Evolutionary conservation across 139 green algal genomes (phyloP).

Genomic region (Chlorella ohadii): DNA sequence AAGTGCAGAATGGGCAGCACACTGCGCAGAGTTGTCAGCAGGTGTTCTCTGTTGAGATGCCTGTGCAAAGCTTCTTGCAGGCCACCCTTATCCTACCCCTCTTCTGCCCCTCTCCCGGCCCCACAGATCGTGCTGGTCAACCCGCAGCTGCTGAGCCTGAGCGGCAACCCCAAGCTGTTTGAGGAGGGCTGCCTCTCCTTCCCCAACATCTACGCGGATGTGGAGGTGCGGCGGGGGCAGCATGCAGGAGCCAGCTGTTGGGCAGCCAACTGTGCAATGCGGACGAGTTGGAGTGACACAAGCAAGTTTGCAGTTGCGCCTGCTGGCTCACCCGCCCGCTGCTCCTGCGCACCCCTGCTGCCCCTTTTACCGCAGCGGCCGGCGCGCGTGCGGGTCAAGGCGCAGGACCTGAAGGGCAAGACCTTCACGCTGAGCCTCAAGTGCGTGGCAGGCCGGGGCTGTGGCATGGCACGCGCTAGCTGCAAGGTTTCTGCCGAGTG

Average conservation of each 20-base stretch:
- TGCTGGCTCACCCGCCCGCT: not conserved
- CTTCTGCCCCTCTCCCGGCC: conserved; percentile 34
- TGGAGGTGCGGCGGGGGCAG: conserved; percentile 59
- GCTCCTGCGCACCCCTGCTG: not conserved
- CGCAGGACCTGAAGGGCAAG: conserved; percentile 84
- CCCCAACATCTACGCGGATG: conserved; percentile 75
- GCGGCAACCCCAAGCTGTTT: conserved; percentile 59
- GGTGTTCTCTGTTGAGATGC: too few relatives aligned
- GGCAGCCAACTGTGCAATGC: too few relatives aligned
- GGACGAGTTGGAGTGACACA: not conserved
- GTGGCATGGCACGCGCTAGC: too few relatives aligned
- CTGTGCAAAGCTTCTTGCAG: too few relatives aligned
- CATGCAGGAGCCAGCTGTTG: too few relatives aligned
- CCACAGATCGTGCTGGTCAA: conserved; percentile 95
- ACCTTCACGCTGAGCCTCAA: conserved; percentile 53
- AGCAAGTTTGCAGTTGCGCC: not conserved
- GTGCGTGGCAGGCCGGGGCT: not conserved
- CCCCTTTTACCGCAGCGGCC: conserved; percentile 58
- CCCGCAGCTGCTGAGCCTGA: conserved; percentile 79
- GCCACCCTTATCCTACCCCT: too few relatives aligned
- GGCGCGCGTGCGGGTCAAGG: conserved; percentile 82
- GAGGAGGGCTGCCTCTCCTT: conserved; percentile 94
- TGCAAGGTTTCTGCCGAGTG: too few relatives aligned
- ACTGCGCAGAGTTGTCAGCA: too few relatives aligned
- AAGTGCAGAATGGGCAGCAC: too few relatives aligned